Base-by-base conservation (phyloP, 2,329 filamentous ascomycete genomes). In the Colletotrichum cuscutae region DNA sequence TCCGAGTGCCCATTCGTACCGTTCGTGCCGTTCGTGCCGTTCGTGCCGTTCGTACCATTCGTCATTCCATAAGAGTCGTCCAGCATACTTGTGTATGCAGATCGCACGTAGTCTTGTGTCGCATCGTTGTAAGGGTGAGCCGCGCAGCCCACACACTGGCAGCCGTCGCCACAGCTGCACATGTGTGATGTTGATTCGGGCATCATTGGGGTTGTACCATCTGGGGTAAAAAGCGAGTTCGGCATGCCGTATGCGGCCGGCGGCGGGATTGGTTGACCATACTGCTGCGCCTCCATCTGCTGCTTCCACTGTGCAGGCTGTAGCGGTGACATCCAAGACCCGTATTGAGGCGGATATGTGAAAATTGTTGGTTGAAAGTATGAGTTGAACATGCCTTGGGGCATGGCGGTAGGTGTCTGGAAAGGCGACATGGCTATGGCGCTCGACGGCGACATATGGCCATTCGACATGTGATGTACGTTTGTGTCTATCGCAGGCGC, bases 81-180 rank as follows among this genome's bases (percentile, higher is more conserved):
- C 73, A 77, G 76, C 82, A 85, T 85, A 65, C 77, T 82, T 59
- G 82, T 80, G 80, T 81, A 85, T 1, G 86, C 86, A 7, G 86
- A 87, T 64, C 86, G 83, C 3, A 91, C 84, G 71, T 86, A 86
- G 62, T 83, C 85, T 73, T 85, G 87, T 63, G 89, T 93, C 26
- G 90, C 89, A 8, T 89, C 85, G 76, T 93, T 93, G 77, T 91
- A 92, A 13, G 92, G 90, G 78, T 93, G 91, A 2, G 89, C 89
- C 5, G 90, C 86, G 78, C 92, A 94, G 12, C 91, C 92, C 46
- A 93, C 83, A 77, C 92, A 94, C 75, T 91, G 87, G 75, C 92
- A 94, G 32, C 84, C 84, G 66, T 91, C 89, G 24, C 92, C 92
- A 77, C 92, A 94, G 60, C 85, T 84, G 76, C 92, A 94, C 66